Conservation (phyloP, 345 rosid genomes). For the Eucalyptus polybractea region DNA sequence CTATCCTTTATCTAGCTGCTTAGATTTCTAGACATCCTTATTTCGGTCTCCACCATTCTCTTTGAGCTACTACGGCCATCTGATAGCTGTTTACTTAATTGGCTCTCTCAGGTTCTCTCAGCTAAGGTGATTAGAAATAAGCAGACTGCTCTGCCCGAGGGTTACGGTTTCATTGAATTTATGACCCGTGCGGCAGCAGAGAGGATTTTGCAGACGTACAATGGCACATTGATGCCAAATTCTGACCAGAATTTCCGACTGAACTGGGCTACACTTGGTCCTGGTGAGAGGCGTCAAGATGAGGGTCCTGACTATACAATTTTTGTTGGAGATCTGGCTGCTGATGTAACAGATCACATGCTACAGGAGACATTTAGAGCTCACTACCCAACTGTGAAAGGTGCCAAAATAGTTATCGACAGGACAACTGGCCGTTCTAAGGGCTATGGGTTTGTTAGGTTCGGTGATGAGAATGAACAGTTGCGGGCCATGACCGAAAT, state of each 20-base stretch:
- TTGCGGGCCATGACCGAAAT: constrained; percentile 83
- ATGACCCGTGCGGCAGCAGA: constrained; percentile 58
- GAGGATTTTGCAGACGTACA: constrained; percentile 61
- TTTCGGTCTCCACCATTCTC: background rate
- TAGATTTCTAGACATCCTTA: background rate
- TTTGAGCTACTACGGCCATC: background rate
- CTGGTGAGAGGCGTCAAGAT: constrained; percentile 83
- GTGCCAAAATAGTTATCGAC: constrained; percentile 90
- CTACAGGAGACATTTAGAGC: constrained; percentile 69
- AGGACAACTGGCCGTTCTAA: constrained; percentile 86
- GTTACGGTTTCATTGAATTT: constrained; percentile 92
- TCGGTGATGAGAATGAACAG: constrained; percentile 81
- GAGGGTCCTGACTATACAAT: constrained; percentile 78
- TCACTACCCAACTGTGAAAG: constrained; percentile 59
- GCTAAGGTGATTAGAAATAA: constrained; percentile 87
- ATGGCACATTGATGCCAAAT: constrained; percentile 72
- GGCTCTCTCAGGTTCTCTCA: constrained; percentile 31
- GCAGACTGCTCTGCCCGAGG: constrained; percentile 58
- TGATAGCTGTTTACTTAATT: background rate
- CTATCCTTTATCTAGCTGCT: background rate
- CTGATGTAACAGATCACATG: constrained; percentile 73
- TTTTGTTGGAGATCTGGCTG: constrained; percentile 89
- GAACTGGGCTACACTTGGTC: constrained; percentile 86
- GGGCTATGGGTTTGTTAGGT: constrained; percentile 95
- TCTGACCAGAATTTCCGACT: constrained; percentile 69